Conservation (phyloP, 352 stramenopile genomes). For the Globisporangium acanthophoron region DNA sequence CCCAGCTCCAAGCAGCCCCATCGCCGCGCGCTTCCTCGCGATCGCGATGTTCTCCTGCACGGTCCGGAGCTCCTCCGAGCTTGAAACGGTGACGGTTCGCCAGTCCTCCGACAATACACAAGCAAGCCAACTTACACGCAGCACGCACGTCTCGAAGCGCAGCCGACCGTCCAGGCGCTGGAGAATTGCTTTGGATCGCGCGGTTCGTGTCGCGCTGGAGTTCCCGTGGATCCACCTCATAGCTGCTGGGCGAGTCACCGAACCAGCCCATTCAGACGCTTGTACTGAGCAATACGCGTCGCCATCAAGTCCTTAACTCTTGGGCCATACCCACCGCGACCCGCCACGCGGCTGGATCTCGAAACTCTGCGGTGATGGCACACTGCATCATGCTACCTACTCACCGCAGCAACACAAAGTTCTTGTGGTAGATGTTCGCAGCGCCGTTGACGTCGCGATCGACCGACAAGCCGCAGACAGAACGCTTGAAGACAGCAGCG, state of each 20-base stretch:
- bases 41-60: constrained; percentile 8
- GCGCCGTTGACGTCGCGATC: too few species aligned
- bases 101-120: neutral
- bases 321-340: too few species aligned
- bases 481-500: too few species aligned
- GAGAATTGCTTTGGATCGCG: constrained; percentile 2
- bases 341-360: too few species aligned
- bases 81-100: neutral
- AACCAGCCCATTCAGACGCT: neutral
- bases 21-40: neutral
- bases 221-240: constrained; percentile 5
- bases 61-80: neutral
- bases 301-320: too few species aligned
- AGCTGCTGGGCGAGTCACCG: neutral
- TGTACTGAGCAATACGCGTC: too few species aligned
- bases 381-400: too few species aligned
- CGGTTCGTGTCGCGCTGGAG: constrained; percentile 4
- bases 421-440: too few species aligned
- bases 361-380: too few species aligned
- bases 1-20: neutral
- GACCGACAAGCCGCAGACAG: too few species aligned
- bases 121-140: neutral
- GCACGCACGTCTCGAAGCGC: constrained; percentile 4
- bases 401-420: too few species aligned
- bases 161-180: constrained; percentile 6